Evolutionary conservation across 1,284 basidiomycete genomes (phyloP), one percentile per base, ranked within the genome.

Genomic region (Melampsora americana): DNA sequence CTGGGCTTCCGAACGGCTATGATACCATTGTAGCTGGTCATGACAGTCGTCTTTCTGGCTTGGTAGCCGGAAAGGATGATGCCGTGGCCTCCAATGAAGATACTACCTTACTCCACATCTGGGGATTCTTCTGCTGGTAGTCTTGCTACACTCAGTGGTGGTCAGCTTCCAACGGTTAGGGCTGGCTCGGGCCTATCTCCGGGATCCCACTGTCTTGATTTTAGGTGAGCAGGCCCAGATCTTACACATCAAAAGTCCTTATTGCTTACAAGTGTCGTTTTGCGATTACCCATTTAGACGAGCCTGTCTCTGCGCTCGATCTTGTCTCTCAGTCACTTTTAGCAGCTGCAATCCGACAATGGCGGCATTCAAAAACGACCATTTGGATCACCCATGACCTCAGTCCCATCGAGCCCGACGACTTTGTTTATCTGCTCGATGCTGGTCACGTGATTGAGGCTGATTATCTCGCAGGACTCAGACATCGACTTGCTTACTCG

Each of bases 301-400:
- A 99, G 85, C 92, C 93, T 0, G 98, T 95, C 6, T 96, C 93
- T 1, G 95, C 95, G 5, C 87, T 99, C 76, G 96, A 99, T 84
- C 88, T 90, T 26, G 91, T 90, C 0, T 91, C 93, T 2, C 90
- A 94, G 28, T 86, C 93, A 48, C 87, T 94, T 56, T 93, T 98
- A 11, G 93, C 93, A 79, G 90, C 92, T 78, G 92, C 93, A 0
- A 87, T 98, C 84, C 91, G 91, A 81, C 83, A 84, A 23, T 95
- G 93, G 92, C 86, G 93, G 26, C 83, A 83, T 30, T 90, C 91
- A 83, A 89, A 88, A 81, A 96, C 95, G 0, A 99, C 95, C 0
- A 90, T 99, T 81, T 90, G 98, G 77, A 96, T 98, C 84, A 97
- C 95, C 0, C 95, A 98, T 83, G 95, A 98, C 80, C 87, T 98